Base-by-base conservation (phyloP, 768 basidiomycete species). In the Pleurotus pulmonarius region DNA sequence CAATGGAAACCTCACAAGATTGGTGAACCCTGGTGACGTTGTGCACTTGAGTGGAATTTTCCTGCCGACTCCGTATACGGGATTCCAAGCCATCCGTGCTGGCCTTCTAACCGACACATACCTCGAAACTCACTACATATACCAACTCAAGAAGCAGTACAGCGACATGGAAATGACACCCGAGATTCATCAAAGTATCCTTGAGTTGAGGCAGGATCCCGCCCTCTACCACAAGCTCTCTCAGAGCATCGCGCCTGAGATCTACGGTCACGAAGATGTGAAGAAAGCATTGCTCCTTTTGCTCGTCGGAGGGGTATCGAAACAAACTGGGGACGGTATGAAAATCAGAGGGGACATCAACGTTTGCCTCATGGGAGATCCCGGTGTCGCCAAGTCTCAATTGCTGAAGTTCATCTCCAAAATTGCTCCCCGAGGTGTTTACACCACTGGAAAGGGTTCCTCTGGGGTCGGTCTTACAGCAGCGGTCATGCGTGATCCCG, bases 401-500 rank as follows among this genome's bases (percentile, higher is more conserved):
- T 69, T 97, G 25, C 80, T 97, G 56, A 99, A 99, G 73, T 98
- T 98, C 63, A 99, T 99, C 63, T 93, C 96, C 18, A 99, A 99
- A 70, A 89, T 99, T 61, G 97, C 97, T 2, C 97, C 97, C 22
- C 83, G 97, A 63, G 97, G 97, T 18, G 88, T 99, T 20, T 98
- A 99, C 68, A 99, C 97, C 9, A 99, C 97, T 4, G 97, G 97
- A 58, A 93, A 95, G 69, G 97, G 97, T 62, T 98, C 96, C 4
- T 98, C 96, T 1, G 97, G 97, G 16, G 97, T 99, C 48, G 97
- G 97, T 83, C 79, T 99, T 46, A 99, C 97, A 1, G 97, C 97
- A 9, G 97, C 97, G 16, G 97, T 99, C 52, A 98, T 99, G 94
- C 83, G 95, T 45, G 97, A 99, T 67, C 97, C 97, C 3, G 97